Base-by-base conservation (phyloP, 768 basidiomycete species). In the Termitomyces titanicus region DNA sequence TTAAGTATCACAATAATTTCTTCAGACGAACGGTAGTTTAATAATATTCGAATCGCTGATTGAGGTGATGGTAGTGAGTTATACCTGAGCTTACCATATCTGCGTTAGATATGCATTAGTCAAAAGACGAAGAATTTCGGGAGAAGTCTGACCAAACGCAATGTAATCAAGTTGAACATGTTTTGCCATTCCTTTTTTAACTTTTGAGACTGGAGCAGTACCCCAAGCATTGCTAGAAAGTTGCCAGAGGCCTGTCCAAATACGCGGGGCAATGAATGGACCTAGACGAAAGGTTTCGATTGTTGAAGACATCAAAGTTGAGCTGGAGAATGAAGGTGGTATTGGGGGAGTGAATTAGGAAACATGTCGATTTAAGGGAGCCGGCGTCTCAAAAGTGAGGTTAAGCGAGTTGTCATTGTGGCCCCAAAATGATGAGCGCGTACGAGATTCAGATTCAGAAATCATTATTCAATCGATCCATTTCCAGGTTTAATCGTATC, bases 211-310 rank as follows among this genome's bases (percentile, higher is more conserved):
- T 0, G 87, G 76, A 2, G 87, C 87, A 45, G 80, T 86, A 18
- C 92, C 91, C 91, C 91, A 93, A 2, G 90, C 89, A 48, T 85
- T 88, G 64, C 88, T 88, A 11, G 91, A 91, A 35, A 93, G 80
- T 58, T 93, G 92, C 91, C 91, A 93, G 3, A 93, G 78, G 10
- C 89, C 89, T 7, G 79, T 81, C 85, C 87, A 89, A 51, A 92
- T 65, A 52, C 89, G 81, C 34, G 89, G 84, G 18, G 76, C 77
- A 22, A 64, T 63, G 61, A 82, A 78, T 5, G 80, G 79, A 15
- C 87, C 88, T 22, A 88, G 75, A 20, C 65, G 68, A 59, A 82
- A 82, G 0, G 76, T 78, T 68, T 86, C 82, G 42, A 63, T 44
- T 52, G 35, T 18, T 13, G 25, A 31, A 5, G 54, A 25, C 17